A percentile compares a stretch with the other conserved stretches of the same genome.
These are phyloP conservation scores for Escallonia herrerae DNA, from an alignment of 129 eudicot species.

Conservation along the genomic window DNA sequence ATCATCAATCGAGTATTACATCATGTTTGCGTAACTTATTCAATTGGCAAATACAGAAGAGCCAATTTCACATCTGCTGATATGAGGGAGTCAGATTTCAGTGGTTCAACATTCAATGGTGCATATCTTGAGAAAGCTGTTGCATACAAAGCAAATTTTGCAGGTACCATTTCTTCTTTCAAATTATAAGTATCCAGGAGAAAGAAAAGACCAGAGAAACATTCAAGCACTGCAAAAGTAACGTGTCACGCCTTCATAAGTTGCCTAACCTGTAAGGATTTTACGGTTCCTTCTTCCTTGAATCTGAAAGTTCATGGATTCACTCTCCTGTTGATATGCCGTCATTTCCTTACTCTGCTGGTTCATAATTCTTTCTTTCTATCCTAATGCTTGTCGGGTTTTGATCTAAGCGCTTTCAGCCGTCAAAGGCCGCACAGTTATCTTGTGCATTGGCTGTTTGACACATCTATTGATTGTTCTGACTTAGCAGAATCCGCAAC, in stretches of 20 bases:
- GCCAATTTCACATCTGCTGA: slow-evolving; percentile 99
- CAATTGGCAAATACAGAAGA: slow-evolving; percentile 32
- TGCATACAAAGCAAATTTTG: slow-evolving; percentile 91
- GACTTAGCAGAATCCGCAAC: background rate
- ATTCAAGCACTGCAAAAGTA: no score
- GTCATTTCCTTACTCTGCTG: background rate
- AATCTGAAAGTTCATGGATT: background rate
- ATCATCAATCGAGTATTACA: no score
- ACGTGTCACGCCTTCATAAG: background rate
- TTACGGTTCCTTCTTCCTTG: background rate
- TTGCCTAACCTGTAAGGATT: background rate
- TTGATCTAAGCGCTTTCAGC: background rate
- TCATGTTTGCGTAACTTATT: no score
- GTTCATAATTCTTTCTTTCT: background rate
- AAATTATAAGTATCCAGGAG: background rate
- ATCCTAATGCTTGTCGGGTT: background rate
- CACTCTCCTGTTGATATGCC: background rate
- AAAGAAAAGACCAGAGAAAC: no score
- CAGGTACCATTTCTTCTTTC: slow-evolving; percentile 37
- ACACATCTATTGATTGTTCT: background rate
- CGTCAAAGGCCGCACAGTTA: slow-evolving; percentile 4
- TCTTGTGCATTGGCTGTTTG: background rate
- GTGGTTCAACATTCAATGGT: slow-evolving; percentile 97
- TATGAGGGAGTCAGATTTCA: slow-evolving; percentile 99
- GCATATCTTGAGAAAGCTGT: slow-evolving; percentile 99